Evolutionary conservation across 768 basidiomycete species (phyloP).

Genomic region (Terana coerulea): DNA sequence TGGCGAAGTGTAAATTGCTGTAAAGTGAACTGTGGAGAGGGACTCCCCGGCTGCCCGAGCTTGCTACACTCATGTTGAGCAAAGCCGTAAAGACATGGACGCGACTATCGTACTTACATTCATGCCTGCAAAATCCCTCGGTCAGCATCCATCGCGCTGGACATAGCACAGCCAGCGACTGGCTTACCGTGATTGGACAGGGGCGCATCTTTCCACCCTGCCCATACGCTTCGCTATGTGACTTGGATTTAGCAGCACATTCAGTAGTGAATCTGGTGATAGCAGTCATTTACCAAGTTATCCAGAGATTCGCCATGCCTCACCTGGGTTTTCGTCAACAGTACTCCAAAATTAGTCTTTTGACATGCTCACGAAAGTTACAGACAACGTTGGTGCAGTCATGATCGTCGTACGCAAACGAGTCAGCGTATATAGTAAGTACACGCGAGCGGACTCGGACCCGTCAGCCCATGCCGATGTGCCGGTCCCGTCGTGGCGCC

Average conservation of each 20-base stretch:
- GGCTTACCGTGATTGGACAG: constrained; percentile 69
- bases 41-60: constrained; percentile 46
- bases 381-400: constrained; percentile 8
- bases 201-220: constrained; percentile 71
- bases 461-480: neutral
- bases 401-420: neutral
- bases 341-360: neutral
- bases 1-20: constrained; percentile 61
- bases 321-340: constrained; percentile 38
- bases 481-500: neutral
- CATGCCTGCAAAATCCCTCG: constrained; percentile 24
- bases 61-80: constrained; percentile 29
- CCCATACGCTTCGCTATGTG: constrained; percentile 52
- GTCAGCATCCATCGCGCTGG: neutral
- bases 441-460: neutral
- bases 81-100: neutral
- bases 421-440: neutral
- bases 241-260: neutral
- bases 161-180: neutral
- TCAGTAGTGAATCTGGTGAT: neutral
- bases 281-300: constrained; percentile 49
- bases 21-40: constrained; percentile 44
- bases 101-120: constrained; percentile 21
- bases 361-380: constrained; percentile 18
- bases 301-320: constrained; percentile 78